A percentile compares a stretch with the other conserved stretches of the same genome.
These are phyloP conservation scores for Verticillium nonalfalfae DNA, from an alignment of 2,329 filamentous ascomycete species.

Conservation along the genomic window DNA sequence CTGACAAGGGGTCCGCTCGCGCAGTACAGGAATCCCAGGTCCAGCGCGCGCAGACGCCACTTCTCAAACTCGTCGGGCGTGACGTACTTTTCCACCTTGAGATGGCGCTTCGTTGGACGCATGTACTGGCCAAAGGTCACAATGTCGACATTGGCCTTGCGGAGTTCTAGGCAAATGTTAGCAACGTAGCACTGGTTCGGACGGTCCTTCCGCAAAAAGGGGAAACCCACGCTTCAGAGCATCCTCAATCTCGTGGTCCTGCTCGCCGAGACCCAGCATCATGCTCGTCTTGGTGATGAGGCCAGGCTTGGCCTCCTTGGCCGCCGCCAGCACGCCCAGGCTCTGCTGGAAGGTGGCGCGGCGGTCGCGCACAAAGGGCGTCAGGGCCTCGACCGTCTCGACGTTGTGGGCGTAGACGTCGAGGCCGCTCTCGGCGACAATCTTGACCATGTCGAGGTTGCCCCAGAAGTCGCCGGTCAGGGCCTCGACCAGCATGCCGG, in stretches of 20 bases:
- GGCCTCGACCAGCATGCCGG: slow-evolving; percentile 73
- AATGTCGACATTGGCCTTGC: slow-evolving; percentile 78
- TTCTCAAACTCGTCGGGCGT: slow-evolving; percentile 86
- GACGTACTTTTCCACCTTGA: slow-evolving; percentile 94
- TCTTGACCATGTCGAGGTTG: slow-evolving; percentile 76
- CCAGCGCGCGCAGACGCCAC: slow-evolving; percentile 84
- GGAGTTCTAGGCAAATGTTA: slow-evolving; percentile 35
- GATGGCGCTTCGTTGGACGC: slow-evolving; percentile 95
- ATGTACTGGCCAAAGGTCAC: slow-evolving; percentile 99
- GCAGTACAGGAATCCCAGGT: slow-evolving; percentile 96
- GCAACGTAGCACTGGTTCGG: neutral
- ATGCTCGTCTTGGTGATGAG: slow-evolving; percentile 98
- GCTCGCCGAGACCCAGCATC: slow-evolving; percentile 94
- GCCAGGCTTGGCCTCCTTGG: slow-evolving; percentile 65
- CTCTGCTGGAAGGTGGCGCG: slow-evolving; percentile 86
- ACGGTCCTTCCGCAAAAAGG: neutral
- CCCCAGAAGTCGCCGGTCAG: slow-evolving; percentile 84
- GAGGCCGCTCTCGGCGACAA: slow-evolving; percentile 81
- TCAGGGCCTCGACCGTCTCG: slow-evolving; percentile 88
- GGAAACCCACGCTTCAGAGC: slow-evolving; percentile 57
- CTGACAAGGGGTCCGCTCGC: slow-evolving; percentile 89
- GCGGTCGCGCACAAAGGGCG: slow-evolving; percentile 83
- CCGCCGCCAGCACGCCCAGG: slow-evolving; percentile 70
- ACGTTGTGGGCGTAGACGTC: slow-evolving; percentile 98
- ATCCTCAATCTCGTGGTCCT: slow-evolving; percentile 76